phyloP scores from a whole-genome alignment of 257 asterid genomes.

The Solanum gandarillasii region DNA sequence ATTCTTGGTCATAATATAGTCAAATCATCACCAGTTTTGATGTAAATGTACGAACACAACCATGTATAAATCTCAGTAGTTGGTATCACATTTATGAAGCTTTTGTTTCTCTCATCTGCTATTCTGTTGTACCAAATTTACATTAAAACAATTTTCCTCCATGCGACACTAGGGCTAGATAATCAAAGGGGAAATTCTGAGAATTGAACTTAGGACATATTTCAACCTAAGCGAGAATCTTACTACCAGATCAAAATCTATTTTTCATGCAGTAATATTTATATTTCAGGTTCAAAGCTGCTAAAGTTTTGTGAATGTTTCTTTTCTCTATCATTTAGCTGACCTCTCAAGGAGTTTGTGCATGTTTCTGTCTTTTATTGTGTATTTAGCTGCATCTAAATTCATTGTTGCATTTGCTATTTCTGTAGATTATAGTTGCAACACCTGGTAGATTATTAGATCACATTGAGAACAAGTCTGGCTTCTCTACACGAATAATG shows the following conservation, averaged over 20 bases:
- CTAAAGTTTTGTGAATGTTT: neutral
- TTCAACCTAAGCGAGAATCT: neutral
- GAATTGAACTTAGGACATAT: neutral
- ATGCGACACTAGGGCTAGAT: neutral
- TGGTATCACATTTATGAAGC: neutral
- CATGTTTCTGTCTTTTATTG: neutral
- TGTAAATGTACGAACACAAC: neutral
- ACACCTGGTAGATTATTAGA: slow-evolving; percentile 97
- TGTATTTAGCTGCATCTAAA: neutral
- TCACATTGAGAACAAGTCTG: slow-evolving; percentile 91
- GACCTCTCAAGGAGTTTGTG: neutral
- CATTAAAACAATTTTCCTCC: neutral
- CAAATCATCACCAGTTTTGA: neutral
- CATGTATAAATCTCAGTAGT: neutral
- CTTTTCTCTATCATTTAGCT: neutral
- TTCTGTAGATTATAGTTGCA: slow-evolving; percentile 75
- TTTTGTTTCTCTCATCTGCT: neutral
- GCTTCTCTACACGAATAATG: slow-evolving; percentile 80
- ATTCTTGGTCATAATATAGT: neutral
- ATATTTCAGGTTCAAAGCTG: neutral
- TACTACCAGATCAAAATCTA: neutral
- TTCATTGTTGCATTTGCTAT: slow-evolving; percentile 1
- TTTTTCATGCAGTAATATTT: neutral
- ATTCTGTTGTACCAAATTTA: neutral
- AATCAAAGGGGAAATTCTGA: neutral